Conservation (phyloP, 2,329 filamentous ascomycete species). For the Colletotrichum eremochloae region DNA sequence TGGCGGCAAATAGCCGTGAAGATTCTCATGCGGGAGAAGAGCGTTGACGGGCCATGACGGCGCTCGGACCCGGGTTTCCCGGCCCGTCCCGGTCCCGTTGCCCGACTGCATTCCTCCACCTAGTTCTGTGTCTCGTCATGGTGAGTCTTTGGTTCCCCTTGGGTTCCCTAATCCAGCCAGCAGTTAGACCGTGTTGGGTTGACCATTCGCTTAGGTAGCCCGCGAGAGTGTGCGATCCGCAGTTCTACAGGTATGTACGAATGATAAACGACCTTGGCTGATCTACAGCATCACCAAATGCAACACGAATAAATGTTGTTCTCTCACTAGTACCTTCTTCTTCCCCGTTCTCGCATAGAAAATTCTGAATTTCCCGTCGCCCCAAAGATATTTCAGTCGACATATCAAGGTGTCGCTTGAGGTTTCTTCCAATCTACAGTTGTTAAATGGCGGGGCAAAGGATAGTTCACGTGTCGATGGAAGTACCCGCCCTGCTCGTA, state of each 20-base stretch:
- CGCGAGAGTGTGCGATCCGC: not conserved
- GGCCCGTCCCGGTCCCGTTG: not conserved
- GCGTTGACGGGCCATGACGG: not conserved
- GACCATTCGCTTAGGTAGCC: no score
- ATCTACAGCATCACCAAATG: no score
- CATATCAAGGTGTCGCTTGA: no score
- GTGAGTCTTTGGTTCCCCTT: not conserved
- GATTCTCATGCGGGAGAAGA: not conserved
- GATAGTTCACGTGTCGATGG: conserved; percentile 65
- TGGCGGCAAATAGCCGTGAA: no score
- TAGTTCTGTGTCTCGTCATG: not conserved
- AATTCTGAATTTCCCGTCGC: no score
- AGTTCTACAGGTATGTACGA: no score
- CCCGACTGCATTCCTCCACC: not conserved
- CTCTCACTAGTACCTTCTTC: no score
- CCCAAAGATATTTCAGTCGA: no score
- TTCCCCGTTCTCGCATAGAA: no score
- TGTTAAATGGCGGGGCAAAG: not conserved
- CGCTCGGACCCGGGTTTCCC: not conserved
- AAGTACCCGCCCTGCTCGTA: conserved; percentile 72
- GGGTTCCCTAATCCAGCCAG: not conserved
- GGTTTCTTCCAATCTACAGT: no score
- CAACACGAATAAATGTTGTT: no score
- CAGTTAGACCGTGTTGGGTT: not conserved
- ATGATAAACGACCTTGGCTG: not conserved